Evolutionary conservation across 257 asterid genomes (phyloP).

Genomic region (Scutellaria barbata): DNA sequence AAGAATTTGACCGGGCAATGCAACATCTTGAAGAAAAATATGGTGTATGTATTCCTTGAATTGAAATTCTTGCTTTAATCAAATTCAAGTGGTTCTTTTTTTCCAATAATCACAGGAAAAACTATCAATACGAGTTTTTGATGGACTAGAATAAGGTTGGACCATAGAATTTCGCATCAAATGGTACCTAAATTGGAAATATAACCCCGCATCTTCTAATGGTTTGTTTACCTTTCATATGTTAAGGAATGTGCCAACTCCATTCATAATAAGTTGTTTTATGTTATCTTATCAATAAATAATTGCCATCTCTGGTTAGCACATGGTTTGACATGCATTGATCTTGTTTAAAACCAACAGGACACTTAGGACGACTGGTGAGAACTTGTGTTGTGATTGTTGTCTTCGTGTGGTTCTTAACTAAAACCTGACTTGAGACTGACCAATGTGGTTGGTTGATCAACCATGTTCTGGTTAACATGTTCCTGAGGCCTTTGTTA

Average conservation of each 20-base stretch:
- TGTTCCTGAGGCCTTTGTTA: background rate
- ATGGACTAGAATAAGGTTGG: background rate
- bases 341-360: background rate
- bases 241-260: no score
- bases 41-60: slow-evolving; percentile 57
- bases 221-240: no score
- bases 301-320: slow-evolving; percentile 1
- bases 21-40: slow-evolving; percentile 90
- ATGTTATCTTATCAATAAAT: no score
- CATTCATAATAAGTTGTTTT: no score
- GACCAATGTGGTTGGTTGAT: slow-evolving; percentile 4
- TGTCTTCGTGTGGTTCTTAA: background rate
- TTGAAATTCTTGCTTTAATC: slow-evolving; percentile 31
- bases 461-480: background rate
- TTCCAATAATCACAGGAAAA: slow-evolving; percentile 12
- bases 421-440: slow-evolving; percentile 1
- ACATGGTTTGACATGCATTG: background rate
- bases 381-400: background rate
- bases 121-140: background rate
- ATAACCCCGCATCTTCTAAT: no score
- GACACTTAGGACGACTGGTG: slow-evolving; percentile 10
- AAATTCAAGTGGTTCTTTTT: slow-evolving; percentile 12
- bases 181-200: no score
- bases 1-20: slow-evolving; percentile 96
- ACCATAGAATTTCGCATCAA: background rate